Evolutionary conservation across 495 filamentous ascomycete genomes (phyloP).

Genomic region (Aspergillus indologenus): DNA sequence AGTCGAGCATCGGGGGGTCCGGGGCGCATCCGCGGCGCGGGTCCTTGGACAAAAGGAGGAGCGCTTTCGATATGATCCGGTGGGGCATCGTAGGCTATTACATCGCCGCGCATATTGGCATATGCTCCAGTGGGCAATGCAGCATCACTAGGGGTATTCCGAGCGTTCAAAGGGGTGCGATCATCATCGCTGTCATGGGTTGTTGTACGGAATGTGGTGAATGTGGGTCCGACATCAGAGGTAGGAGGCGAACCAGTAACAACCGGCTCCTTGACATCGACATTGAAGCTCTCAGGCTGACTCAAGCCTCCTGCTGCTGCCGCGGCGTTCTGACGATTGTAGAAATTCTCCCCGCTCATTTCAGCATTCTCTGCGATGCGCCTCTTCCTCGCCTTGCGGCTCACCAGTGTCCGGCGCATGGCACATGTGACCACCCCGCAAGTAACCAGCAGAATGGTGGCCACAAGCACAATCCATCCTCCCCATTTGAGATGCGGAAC

Average conservation of each 20-base stretch:
- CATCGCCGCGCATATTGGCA: conserved; percentile 21
- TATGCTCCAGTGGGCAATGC: conserved; percentile 24
- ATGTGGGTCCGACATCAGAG: conserved; percentile 63
- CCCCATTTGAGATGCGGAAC: conserved; percentile 93
- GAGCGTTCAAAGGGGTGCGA: conserved; percentile 72
- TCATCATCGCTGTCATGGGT: conserved; percentile 72
- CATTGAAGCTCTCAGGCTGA: conserved; percentile 34
- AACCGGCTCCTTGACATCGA: conserved; percentile 54
- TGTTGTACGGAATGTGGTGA: conserved; percentile 71
- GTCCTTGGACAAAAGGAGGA: conserved; percentile 36
- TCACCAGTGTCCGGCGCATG: conserved; percentile 94
- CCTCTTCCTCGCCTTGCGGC: conserved; percentile 85
- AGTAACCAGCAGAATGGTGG: conserved; percentile 80
- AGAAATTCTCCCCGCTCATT: conserved; percentile 92
- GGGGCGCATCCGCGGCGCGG: conserved; percentile 37
- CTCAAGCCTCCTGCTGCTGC: conserved; percentile 34
- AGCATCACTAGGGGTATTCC: conserved; percentile 42
- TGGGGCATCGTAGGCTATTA: conserved; percentile 36
- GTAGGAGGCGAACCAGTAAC: conserved; percentile 42
- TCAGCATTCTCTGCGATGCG: conserved; percentile 89
- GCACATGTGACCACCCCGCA: conserved; percentile 87
- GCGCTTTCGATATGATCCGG: conserved; percentile 71
- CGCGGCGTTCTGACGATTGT: conserved; percentile 63
- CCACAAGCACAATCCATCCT: conserved; percentile 89
- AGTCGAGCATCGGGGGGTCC: conserved; percentile 48